Base-by-base conservation (phyloP, 2,329 filamentous ascomycete genomes). In the Colletotrichum cereale region DNA sequence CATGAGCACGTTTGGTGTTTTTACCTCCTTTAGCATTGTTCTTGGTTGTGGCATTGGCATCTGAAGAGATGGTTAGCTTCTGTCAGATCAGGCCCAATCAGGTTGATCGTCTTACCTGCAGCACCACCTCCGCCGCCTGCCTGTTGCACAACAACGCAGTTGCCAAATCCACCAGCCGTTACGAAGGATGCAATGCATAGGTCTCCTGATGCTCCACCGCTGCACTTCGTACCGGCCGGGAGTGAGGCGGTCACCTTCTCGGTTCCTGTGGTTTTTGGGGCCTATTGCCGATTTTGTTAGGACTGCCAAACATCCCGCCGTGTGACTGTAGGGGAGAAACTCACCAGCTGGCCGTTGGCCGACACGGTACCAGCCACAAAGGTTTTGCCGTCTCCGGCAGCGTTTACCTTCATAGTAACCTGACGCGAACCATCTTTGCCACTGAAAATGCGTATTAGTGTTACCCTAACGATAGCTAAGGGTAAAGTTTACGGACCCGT, bases 111-210 rank as follows among this genome's bases (percentile, higher is more conserved):
- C 48, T 52, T 52, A 52, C 48, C 14, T 29, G 48, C 24, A 18
- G 47, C 24, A 44, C 40, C 29, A 18, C 52, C 42, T 34, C 57
- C 61, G 38, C 18, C 38, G 48, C 26, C 66, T 24, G 18, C 67
- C 60, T 73, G 71, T 44, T 73, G 71, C 38, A 73, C 67, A n/a
- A 65, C 71, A 18, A 73, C 71, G 34, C 71, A 73, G 63, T 73
- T 73, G 21, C 71, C 71, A 47, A 73, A 73, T 14, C 71, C 71
- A 55, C 71, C 71, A 58, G 65, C 61, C 21, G 71, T 73, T 11
- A 34, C 67, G 53, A 73, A 73, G 44, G 71, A 70, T 4, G 62
- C 71, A 40, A 73, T n/a, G 29, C 71, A 73, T 2, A 64, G 57
- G 53, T 73, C 61, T 34, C 63, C 63, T 21, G 71, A 73, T 12